Conservation (phyloP, 2,329 filamentous ascomycete species). For the Chrysoporthe cubensis region DNA sequence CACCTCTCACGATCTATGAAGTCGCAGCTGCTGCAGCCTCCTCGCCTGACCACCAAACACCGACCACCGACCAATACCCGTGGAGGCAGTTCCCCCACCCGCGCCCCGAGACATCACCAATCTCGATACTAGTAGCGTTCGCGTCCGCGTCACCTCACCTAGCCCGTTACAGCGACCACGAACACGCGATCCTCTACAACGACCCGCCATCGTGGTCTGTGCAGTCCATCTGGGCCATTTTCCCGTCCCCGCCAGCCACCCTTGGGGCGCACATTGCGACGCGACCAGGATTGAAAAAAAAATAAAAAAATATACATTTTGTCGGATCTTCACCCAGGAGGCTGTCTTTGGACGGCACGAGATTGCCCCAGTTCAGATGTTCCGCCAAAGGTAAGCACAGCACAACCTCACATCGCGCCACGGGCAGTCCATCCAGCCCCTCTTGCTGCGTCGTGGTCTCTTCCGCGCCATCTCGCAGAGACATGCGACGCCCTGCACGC, state of each 20-base stretch:
- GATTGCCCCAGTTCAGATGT: slow-evolving; percentile 23
- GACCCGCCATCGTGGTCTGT: slow-evolving; percentile 19
- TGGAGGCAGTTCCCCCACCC: slow-evolving; percentile 23
- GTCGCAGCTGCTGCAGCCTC: slow-evolving; percentile 21
- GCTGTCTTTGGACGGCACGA: slow-evolving; percentile 12
- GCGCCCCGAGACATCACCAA: slow-evolving; percentile 21
- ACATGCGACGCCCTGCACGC: not conserved
- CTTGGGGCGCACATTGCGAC: not conserved
- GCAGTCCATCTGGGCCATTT: slow-evolving; percentile 16
- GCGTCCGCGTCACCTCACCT: slow-evolving; percentile 5
- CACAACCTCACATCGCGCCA: not conserved
- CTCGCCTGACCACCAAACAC: not conserved
- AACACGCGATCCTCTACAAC: slow-evolving; percentile 16
- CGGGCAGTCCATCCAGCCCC: not conserved
- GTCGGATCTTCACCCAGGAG: not conserved
- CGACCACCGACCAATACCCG: not conserved
- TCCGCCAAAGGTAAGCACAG: slow-evolving; percentile 28
- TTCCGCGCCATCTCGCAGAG: not conserved
- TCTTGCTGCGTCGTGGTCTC: not conserved
- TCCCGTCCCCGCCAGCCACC: not conserved
- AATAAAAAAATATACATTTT: slow-evolving; percentile 1
- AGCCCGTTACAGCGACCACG: slow-evolving; percentile 12
- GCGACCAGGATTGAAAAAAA: not conserved
- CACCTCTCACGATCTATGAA: slow-evolving; percentile 15
- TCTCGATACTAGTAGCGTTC: not conserved